Conservation (phyloP, 768 basidiomycete species). For the Rubroboletus satanas region DNA sequence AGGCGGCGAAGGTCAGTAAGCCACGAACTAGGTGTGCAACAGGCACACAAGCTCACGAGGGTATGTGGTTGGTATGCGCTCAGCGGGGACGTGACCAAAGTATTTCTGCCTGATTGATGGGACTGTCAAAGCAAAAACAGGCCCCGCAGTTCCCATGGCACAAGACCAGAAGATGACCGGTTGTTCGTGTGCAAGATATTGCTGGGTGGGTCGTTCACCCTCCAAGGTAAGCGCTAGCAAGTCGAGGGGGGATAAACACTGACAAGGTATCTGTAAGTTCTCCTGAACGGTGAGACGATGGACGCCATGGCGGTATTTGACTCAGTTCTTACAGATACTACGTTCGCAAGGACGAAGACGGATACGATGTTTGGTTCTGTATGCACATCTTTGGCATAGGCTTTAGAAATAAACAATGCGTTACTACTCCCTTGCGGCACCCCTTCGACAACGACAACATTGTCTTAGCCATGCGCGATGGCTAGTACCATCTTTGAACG, state of each 20-base stretch:
- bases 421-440: too few species aligned
- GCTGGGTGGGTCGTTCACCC: constrained; percentile 42
- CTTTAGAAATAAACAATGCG: constrained; percentile 24
- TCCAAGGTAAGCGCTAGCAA: not conserved
- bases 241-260: not conserved
- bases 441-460: too few species aligned
- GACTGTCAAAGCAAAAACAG: constrained; percentile 64
- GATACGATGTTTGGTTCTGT: constrained; percentile 21
- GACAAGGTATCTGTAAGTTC: constrained; percentile 30
- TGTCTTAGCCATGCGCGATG: not conserved
- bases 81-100: constrained; percentile 69
- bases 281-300: constrained; percentile 28
- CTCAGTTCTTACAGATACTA: not conserved
- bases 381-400: constrained; percentile 20
- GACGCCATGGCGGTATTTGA: constrained; percentile 23
- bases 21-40: not conserved
- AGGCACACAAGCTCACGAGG: constrained; percentile 53
- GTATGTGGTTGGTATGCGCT: constrained; percentile 71
- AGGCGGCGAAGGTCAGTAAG: constrained; percentile 1
- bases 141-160: constrained; percentile 70
- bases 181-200: constrained; percentile 87
- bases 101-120: constrained; percentile 72
- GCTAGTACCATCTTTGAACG: not conserved
- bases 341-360: constrained; percentile 10
- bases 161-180: constrained; percentile 89